Evolutionary conservation across 129 eudicot species (phyloP), one percentile per base, ranked within the genome.

Genomic region (Tanacetum coccineum): DNA sequence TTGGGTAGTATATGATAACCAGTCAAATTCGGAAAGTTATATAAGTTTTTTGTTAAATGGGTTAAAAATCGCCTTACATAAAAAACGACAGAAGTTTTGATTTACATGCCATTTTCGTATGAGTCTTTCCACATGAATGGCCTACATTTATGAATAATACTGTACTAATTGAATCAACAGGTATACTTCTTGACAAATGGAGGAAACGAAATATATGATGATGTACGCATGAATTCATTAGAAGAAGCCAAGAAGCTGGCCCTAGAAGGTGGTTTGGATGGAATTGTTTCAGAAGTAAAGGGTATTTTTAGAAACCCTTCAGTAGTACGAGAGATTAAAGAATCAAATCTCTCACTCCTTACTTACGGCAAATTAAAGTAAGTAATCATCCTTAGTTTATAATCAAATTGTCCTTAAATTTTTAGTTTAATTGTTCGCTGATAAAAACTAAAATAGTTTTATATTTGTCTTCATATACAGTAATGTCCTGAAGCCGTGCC

Each of bases 351-450:
- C 30, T 83, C 96, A 30, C 87, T 92, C 30, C 59, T 92, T 4
- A 88, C 98, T 22, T 92, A 88, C 20, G 98, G 96, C 28, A 74
- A 79, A 68, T 36, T 88, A 70, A 92, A 92, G 94, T 87, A 81
- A 84, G 86, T 71, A 13, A 26, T 12, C 21, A 12, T 57, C 10
- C 28, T 46, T 30, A 6, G 0, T 47, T 19, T 13, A 63, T 20
- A 21, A 47, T 60, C 10, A n/a, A 18, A 60, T 60, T 1, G 0
- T 13, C 98, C n/a, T n/a, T n/a, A n/a, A 13, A 59, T 22, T 2
- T 2, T 19, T 20, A 14, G 2, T 19, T 13, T 21, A 6, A 20
- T 13, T 7, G 17, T 4, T n/a, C n/a, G 32, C 14, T 4, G 26
- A 25, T 54, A 28, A 59, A 55, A 64, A 64, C n/a, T 44, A 5